Evolutionary conservation across 2,329 filamentous ascomycete species (phyloP).

Genomic region (Tolypocladium cylindrosporum): DNA sequence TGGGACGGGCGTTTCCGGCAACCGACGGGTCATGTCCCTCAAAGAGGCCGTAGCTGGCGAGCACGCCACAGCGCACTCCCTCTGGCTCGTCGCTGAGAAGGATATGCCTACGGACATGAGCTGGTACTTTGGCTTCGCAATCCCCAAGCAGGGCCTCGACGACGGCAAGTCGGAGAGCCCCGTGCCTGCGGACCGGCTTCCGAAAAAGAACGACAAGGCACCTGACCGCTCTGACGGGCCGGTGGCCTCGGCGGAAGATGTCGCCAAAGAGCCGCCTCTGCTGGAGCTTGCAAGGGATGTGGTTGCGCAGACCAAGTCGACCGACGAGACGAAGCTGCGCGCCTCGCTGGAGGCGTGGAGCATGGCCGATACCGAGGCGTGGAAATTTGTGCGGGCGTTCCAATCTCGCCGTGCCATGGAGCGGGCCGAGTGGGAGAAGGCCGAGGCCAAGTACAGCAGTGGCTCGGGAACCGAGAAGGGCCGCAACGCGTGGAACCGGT

Average conservation of each 20-base stretch:
- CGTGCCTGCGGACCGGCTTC: slow-evolving; percentile 13
- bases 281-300: slow-evolving; percentile 38
- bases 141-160: slow-evolving; percentile 49
- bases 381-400: slow-evolving; percentile 64
- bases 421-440: slow-evolving; percentile 57
- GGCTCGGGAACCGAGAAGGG: slow-evolving; percentile 46
- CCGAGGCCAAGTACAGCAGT: slow-evolving; percentile 54
- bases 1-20: slow-evolving; percentile 47
- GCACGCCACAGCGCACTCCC: slow-evolving; percentile 49
- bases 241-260: slow-evolving; percentile 39
- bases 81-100: slow-evolving; percentile 73
- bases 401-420: slow-evolving; percentile 53
- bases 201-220: slow-evolving; percentile 6
- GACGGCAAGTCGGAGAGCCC: slow-evolving; percentile 19
- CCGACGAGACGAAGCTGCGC: slow-evolving; percentile 34
- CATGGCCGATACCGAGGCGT: slow-evolving; percentile 65
- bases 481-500: slow-evolving; percentile 24
- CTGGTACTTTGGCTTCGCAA: slow-evolving; percentile 80
- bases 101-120: slow-evolving; percentile 61
- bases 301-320: slow-evolving; percentile 35
- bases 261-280: slow-evolving; percentile 43
- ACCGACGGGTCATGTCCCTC: slow-evolving; percentile 59
- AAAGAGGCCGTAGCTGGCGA: slow-evolving; percentile 74
- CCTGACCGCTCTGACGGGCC: slow-evolving; percentile 34
- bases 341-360: slow-evolving; percentile 55